Base-by-base conservation (phyloP, 305 asterid species). In the Fraxinus sp. region DNA sequence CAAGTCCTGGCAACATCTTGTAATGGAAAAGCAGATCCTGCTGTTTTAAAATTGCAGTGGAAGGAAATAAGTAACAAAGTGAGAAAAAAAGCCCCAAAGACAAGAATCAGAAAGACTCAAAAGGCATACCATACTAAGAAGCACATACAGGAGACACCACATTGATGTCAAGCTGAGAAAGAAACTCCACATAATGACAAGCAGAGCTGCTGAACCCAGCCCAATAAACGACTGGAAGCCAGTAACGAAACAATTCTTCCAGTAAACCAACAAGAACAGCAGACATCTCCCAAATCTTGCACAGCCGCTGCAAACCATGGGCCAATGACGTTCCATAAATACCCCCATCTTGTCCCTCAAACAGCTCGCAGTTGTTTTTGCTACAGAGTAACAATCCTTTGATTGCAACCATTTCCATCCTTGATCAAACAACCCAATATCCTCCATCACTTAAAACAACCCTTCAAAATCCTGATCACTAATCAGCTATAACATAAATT, bases 181-280 rank as follows among this genome's bases (percentile, higher is more conserved):
- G 92, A 94, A 97, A 88, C 98, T 91, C 99, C 99, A 97, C 97
- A 97, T 91, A 81, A 97, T 91, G 82, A 93, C 88, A 80, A 97
- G 94, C 86, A 95, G 85, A 62, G 99, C 97, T 0, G 97, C 97
- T 4, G 98, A 91, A 84, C 97, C 98, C 87, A 97, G 92, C 81
- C 93, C 93, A 13, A 87, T 20, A 83, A 97, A 90, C 4, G 99
- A 97, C 81, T 75, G 79, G 75, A 90, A 89, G 76, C 99, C 98
- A 52, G 94, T 87, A 66, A 91, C 66, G n/a, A 84, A 79, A 77
- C 98, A 93, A 83, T 89, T 93, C 80, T 90, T 97, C 99, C 99
- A 97, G 74, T 87, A 90, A 73, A 90, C 88, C 82, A 91, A 89
- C 83, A 92, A 85, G 85, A 93, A 84, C 76, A 94, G 81, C 30